Conservation (phyloP, 805 yeast genomes). For the Wickerhamomyces hampshirensis region DNA sequence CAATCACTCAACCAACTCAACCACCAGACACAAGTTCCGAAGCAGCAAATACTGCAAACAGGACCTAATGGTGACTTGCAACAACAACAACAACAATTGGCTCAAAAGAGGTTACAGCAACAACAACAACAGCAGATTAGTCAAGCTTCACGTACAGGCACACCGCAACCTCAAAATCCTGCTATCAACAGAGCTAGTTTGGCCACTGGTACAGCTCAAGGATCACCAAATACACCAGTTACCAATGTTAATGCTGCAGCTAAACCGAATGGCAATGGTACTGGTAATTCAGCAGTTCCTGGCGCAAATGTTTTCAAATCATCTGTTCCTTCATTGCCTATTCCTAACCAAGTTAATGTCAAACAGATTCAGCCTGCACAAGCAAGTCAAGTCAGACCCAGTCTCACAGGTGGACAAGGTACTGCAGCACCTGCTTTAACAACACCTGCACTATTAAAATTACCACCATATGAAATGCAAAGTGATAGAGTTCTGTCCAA, state of each 20-base stretch:
- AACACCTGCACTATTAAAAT: slow-evolving; percentile 67
- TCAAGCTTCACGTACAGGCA: slow-evolving; percentile 18
- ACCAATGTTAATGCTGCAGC: slow-evolving; percentile 50
- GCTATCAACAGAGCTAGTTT: slow-evolving; percentile 5
- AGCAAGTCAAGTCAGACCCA: slow-evolving; percentile 70
- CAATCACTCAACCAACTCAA: slow-evolving; percentile 13
- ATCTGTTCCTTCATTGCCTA: slow-evolving; percentile 58
- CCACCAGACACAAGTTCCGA: too few species aligned
- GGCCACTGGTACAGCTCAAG: slow-evolving; percentile 16
- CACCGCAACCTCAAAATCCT: slow-evolving; percentile 17
- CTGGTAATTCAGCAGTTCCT: slow-evolving; percentile 21
- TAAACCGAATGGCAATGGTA: slow-evolving; percentile 27
- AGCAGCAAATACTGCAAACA: neutral
- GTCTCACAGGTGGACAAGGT: slow-evolving; percentile 80
- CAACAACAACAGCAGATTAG: slow-evolving; percentile 8
- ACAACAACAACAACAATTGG: slow-evolving; percentile 13
- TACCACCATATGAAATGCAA: slow-evolving; percentile 80
- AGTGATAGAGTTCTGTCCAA: slow-evolving; percentile 83
- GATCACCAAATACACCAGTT: slow-evolving; percentile 33
- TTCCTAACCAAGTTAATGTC: slow-evolving; percentile 64
- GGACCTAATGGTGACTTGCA: neutral
- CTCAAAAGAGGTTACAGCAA: slow-evolving; percentile 16
- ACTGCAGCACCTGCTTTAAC: slow-evolving; percentile 64
- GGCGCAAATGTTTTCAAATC: slow-evolving; percentile 32
- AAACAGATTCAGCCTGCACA: slow-evolving; percentile 62